phyloP scores from a whole-genome alignment of 495 filamentous ascomycete species.

The Evernia prunastri region DNA sequence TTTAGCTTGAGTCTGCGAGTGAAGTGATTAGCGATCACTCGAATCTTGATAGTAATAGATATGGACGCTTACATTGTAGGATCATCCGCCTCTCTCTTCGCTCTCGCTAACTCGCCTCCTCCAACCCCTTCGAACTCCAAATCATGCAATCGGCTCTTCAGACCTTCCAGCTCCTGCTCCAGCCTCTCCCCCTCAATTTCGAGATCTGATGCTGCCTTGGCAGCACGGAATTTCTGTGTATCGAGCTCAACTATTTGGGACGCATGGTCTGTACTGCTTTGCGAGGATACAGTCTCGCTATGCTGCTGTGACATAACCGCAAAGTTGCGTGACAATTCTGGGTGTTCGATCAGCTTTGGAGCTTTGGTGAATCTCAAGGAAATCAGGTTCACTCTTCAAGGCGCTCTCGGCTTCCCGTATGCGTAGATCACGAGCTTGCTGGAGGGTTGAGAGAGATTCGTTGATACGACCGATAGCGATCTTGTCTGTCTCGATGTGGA shows the following conservation, averaged over 20 bases:
- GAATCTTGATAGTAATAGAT: too few relatives aligned
- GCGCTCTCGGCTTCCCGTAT: conserved; percentile 63
- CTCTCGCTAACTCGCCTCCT: conserved; percentile 49
- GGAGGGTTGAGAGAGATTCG: conserved; percentile 70
- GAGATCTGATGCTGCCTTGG: conserved; percentile 78
- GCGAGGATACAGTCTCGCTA: conserved; percentile 58
- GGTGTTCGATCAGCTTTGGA: neutral
- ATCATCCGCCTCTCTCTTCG: conserved; percentile 57
- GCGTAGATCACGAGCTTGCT: conserved; percentile 69
- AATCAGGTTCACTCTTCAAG: conserved; percentile 49
- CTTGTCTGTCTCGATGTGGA: conserved; percentile 87
- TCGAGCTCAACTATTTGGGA: conserved; percentile 75
- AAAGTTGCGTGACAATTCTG: conserved; percentile 64
- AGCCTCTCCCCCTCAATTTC: conserved; percentile 90
- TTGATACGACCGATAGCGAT: conserved; percentile 78
- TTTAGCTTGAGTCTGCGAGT: conserved; percentile 65
- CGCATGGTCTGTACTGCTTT: conserved; percentile 71
- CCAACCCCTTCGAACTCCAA: conserved; percentile 74
- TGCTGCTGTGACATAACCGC: conserved; percentile 62
- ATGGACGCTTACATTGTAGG: conserved; percentile 41
- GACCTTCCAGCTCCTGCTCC: conserved; percentile 68
- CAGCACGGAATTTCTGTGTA: conserved; percentile 89
- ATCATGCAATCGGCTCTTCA: conserved; percentile 69
- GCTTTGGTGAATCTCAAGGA: neutral
- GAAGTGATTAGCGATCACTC: conserved; percentile 1